phyloP scores from a whole-genome alignment of 768 basidiomycete species.

The Gloeopeniophorella convolvens region DNA sequence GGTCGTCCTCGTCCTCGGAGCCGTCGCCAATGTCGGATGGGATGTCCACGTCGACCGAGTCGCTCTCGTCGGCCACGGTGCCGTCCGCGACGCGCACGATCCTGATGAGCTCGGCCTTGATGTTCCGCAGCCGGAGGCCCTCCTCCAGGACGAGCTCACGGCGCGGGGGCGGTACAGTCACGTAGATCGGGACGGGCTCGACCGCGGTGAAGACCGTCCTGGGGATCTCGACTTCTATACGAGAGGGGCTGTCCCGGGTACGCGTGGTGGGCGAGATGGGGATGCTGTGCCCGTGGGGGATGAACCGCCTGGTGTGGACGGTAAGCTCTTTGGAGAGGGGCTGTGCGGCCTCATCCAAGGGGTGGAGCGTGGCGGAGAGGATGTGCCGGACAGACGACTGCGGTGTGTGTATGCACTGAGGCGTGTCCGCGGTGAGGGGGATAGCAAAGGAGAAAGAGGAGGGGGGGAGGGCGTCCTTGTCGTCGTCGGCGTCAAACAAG shows the following conservation, averaged over 20 bases:
- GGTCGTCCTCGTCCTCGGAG: slow-evolving; percentile 29
- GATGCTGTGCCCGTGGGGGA: slow-evolving; percentile 53
- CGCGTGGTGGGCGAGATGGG: slow-evolving; percentile 54
- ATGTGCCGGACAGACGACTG: slow-evolving; percentile 67
- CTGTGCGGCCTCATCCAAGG: slow-evolving; percentile 31
- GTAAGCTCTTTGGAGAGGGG: slow-evolving; percentile 48
- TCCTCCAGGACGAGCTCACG: slow-evolving; percentile 59
- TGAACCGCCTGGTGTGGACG: slow-evolving; percentile 72
- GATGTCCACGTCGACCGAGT: slow-evolving; percentile 17
- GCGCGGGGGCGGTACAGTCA: slow-evolving; percentile 71
- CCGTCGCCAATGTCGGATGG: slow-evolving; percentile 20
- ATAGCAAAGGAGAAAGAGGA: slow-evolving; percentile 75
- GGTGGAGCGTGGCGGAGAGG: slow-evolving; percentile 59
- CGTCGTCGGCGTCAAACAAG: slow-evolving; percentile 41
- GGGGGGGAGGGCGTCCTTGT: slow-evolving; percentile 39
- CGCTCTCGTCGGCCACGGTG: slow-evolving; percentile 7
- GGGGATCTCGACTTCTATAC: slow-evolving; percentile 63
- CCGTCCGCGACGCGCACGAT: slow-evolving; percentile 49
- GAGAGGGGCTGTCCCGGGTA: slow-evolving; percentile 54
- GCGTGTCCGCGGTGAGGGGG: slow-evolving; percentile 70
- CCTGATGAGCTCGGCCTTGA: slow-evolving; percentile 74
- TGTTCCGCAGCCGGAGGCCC: slow-evolving; percentile 71
- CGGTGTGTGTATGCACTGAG: slow-evolving; percentile 74
- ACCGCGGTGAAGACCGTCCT: slow-evolving; percentile 63
- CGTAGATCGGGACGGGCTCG: slow-evolving; percentile 73